phyloP scores from a whole-genome alignment of 257 asterid species.

The Nicotiana sylvestris region DNA sequence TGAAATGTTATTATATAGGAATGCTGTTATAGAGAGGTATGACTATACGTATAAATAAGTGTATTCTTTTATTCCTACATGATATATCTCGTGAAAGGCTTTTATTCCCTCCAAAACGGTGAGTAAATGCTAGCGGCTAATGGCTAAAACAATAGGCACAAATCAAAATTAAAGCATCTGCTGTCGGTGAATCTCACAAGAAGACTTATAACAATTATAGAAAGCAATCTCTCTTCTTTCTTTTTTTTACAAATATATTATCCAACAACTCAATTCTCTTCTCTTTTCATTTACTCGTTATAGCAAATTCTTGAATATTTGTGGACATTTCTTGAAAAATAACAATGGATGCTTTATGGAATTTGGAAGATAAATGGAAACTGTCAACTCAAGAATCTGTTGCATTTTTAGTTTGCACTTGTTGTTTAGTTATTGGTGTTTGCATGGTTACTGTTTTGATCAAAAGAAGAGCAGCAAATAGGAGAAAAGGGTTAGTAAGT shows the following conservation, averaged over 20 bases:
- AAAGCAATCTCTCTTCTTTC: not conserved
- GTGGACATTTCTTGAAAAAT: no score
- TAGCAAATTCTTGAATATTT: not conserved
- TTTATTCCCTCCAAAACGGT: constrained; percentile 15
- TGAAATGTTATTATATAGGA: no score
- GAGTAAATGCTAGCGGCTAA: constrained; percentile 24
- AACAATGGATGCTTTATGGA: constrained; percentile 67
- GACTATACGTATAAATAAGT: not conserved
- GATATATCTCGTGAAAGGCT: constrained; percentile 14
- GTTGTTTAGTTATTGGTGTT: constrained; percentile 25
- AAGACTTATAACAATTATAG: not conserved
- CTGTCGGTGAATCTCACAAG: constrained; percentile 21
- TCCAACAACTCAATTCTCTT: not conserved
- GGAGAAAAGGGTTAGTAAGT: constrained; percentile 16
- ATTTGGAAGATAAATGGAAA: constrained; percentile 59
- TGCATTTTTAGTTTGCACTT: constrained; percentile 43
- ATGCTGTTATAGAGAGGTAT: no score
- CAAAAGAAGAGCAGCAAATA: constrained; percentile 20
- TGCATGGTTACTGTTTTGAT: constrained; percentile 19
- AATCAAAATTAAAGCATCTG: no score
- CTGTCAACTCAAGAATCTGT: constrained; percentile 47
- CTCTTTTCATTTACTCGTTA: not conserved
- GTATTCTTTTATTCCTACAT: not conserved
- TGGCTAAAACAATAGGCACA: no score
- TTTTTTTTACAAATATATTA: not conserved